phyloP scores from a whole-genome alignment of 495 filamentous ascomycete species.

The Trypethelium eluteriae region DNA sequence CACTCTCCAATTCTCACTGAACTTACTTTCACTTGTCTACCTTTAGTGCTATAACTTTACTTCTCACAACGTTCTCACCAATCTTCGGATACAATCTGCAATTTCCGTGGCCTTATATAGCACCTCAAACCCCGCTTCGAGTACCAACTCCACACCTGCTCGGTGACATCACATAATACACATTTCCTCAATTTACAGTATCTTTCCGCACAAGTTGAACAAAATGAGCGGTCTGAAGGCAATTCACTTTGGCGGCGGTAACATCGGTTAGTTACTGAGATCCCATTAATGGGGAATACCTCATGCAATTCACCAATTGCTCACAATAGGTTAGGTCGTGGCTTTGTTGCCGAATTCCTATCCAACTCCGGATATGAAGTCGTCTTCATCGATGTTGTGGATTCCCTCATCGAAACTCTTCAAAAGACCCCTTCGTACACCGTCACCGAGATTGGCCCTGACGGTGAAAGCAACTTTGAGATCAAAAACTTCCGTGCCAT shows the following conservation, averaged over 20 bases:
- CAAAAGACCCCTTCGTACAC: constrained; percentile 70
- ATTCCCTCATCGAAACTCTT: constrained; percentile 64
- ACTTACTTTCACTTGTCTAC: neutral
- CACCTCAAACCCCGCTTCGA: neutral
- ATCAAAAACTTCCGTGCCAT: constrained; percentile 94
- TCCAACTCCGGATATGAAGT: constrained; percentile 85
- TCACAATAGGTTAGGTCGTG: constrained; percentile 28
- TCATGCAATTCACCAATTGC: neutral
- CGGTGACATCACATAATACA: too few relatives aligned
- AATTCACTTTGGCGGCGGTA: constrained; percentile 89
- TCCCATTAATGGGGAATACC: neutral
- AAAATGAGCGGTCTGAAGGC: constrained; percentile 56
- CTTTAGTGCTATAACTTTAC: too few relatives aligned
- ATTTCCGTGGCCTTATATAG: neutral
- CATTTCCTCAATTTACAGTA: neutral
- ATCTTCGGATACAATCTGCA: neutral
- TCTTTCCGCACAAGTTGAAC: constrained; percentile 42
- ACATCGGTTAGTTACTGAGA: constrained; percentile 51
- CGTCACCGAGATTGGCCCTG: constrained; percentile 84
- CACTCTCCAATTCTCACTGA: neutral
- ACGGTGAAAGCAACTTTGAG: constrained; percentile 69
- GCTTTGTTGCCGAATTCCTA: constrained; percentile 64
- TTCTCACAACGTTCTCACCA: too few relatives aligned
- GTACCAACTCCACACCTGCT: neutral
- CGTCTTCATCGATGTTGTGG: constrained; percentile 89